Evolutionary conservation across 495 filamentous ascomycete genomes (phyloP).

Genomic region (Hamigera avellanea): DNA sequence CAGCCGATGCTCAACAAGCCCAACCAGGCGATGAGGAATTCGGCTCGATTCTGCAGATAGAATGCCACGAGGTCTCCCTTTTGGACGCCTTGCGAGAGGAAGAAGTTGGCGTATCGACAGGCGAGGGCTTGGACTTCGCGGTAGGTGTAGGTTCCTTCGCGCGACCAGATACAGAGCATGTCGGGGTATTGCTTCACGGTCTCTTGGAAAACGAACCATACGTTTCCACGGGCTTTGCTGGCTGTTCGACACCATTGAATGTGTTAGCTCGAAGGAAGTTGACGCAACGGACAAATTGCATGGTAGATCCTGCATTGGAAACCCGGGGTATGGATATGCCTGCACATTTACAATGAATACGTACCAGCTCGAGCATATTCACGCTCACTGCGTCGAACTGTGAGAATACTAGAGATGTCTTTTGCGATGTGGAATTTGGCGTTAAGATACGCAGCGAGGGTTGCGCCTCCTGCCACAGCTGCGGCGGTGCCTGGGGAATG

Average conservation of each 20-base stretch:
- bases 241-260: too few species aligned
- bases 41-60: conserved; percentile 56
- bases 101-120: conserved; percentile 56
- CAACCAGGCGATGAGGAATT: conserved; percentile 56
- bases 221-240: conserved; percentile 37
- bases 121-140: conserved; percentile 40
- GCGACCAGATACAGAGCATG: conserved; percentile 54
- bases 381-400: conserved; percentile 19
- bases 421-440: conserved; percentile 56
- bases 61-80: conserved; percentile 58
- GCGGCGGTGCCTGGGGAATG: conserved; percentile 5
- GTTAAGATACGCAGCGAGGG: conserved; percentile 51
- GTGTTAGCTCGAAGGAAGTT: too few species aligned
- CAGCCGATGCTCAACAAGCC: conserved; percentile 52
- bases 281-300: too few species aligned
- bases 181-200: conserved; percentile 35
- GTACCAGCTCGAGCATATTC: conserved; percentile 23
- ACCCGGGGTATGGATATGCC: too few species aligned
- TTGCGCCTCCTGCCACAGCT: conserved; percentile 33
- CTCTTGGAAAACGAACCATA: conserved; percentile 57
- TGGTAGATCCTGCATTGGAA: conserved; percentile 7
- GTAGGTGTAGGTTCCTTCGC: conserved; percentile 51
- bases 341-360: too few species aligned
- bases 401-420: conserved; percentile 36
- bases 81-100: conserved; percentile 45